phyloP scores from a whole-genome alignment of 257 asterid species.

The Buddleja alternifolia region DNA sequence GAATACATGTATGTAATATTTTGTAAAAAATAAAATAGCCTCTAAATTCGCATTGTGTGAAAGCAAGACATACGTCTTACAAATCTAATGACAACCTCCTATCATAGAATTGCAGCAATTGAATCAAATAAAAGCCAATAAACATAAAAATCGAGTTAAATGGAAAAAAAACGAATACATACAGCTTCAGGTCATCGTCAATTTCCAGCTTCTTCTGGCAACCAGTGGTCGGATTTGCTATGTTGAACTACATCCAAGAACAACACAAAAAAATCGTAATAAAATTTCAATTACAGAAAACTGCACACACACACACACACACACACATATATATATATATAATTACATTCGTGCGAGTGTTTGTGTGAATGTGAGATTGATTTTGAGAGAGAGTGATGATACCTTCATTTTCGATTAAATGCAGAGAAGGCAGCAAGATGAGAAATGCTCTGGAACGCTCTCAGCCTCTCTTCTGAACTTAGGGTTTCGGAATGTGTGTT shows the following conservation, averaged over 20 bases:
- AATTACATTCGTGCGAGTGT: too few species aligned
- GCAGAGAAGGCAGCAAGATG: conserved; percentile 34
- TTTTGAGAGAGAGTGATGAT: not conserved
- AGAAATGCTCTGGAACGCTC: not conserved
- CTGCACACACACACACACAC: too few species aligned
- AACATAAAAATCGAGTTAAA: not conserved
- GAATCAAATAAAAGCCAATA: not conserved
- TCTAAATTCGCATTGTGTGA: not conserved
- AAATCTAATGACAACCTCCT: not conserved
- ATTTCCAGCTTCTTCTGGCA: conserved; percentile 64
- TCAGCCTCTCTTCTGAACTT: conserved; percentile 2
- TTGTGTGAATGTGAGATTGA: not conserved
- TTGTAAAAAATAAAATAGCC: too few species aligned
- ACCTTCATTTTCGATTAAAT: conserved; percentile 44
- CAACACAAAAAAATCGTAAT: too few species aligned
- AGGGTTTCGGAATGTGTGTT: conserved; percentile 20
- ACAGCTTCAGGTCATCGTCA: conserved; percentile 58
- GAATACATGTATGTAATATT: too few species aligned
- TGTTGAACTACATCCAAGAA: conserved; percentile 27
- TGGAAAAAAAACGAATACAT: not conserved
- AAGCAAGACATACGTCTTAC: not conserved
- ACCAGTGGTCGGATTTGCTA: conserved; percentile 54
- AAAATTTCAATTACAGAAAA: too few species aligned
- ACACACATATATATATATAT: too few species aligned
- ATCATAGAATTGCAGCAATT: not conserved